Evolutionary conservation across 2,329 filamentous ascomycete genomes (phyloP).

Genomic region (Claviceps spartinae): DNA sequence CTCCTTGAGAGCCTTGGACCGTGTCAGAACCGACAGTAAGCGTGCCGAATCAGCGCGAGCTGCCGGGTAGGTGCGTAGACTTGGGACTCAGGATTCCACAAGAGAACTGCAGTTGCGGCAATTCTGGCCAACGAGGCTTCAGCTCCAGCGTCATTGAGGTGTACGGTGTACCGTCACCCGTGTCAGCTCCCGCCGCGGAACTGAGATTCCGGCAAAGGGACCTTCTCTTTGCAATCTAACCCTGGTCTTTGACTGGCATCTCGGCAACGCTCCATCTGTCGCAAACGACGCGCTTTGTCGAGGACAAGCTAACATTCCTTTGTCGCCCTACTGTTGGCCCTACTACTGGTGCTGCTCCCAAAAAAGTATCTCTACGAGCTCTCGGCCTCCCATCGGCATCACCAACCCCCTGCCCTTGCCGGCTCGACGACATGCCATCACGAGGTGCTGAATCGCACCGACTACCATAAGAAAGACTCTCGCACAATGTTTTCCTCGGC

Average conservation of each 20-base stretch:
- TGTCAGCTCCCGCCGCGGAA: background rate
- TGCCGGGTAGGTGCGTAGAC: background rate
- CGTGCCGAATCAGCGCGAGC: background rate
- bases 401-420: background rate
- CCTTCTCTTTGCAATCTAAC: background rate
- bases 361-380: background rate
- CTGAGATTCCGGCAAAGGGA: too few species aligned
- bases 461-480: conserved; percentile 7
- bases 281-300: background rate
- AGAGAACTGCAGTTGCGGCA: background rate
- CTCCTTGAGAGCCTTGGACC: background rate
- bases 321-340: background rate
- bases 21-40: too few species aligned
- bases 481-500: conserved; percentile 75
- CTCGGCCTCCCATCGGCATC: background rate
- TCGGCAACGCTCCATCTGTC: background rate
- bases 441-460: conserved; percentile 8
- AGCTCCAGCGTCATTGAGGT: background rate
- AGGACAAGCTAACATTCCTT: background rate
- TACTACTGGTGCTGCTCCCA: background rate
- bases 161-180: background rate
- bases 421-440: conserved; percentile 15
- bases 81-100: background rate
- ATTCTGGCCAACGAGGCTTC: background rate
- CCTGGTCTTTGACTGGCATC: background rate